Percentiles rank a stretch among this genome's conserved stretches.
Evolutionary conservation across 1,284 basidiomycete species (phyloP).

Genomic region (Boletus mariae): DNA sequence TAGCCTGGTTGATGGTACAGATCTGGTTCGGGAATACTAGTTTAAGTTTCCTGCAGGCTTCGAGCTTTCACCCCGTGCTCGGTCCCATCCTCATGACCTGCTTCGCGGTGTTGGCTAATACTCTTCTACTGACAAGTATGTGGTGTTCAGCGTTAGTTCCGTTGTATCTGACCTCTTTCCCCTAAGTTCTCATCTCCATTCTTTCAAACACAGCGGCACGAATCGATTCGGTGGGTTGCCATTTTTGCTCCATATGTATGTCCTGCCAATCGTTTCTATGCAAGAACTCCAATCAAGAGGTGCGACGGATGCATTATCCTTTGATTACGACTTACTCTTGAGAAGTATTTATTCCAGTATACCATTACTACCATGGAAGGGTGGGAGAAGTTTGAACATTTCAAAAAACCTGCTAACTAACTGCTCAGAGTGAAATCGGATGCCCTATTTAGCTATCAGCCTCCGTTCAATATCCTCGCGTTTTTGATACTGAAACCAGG

Average conservation of each 20-base stretch:
- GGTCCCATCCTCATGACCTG: conserved; percentile 84
- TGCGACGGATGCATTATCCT: conserved; percentile 27
- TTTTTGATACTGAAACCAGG: conserved; percentile 75
- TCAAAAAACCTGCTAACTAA: conserved; percentile 1
- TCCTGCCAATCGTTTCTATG: conserved; percentile 4
- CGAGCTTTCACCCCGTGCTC: conserved; percentile 78
- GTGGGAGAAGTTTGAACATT: conserved; percentile 37
- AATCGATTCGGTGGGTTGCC: conserved; percentile 64
- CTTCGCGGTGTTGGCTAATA: conserved; percentile 82
- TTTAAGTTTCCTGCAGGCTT: conserved; percentile 63
- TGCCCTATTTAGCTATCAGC: conserved; percentile 87
- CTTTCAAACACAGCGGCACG: conserved; percentile 81
- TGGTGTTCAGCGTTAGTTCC: conserved; percentile 6
- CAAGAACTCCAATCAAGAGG: conserved; percentile 81
- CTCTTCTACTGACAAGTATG: conserved; percentile 75
- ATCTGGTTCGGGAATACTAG: conserved; percentile 84
- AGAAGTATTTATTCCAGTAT: conserved; percentile 82
- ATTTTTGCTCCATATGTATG: background rate
- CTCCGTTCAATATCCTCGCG: conserved; percentile 81
- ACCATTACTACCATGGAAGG: conserved; percentile 87
- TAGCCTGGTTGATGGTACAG: conserved; percentile 78
- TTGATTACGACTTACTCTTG: conserved; percentile 10
- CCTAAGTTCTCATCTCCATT: conserved; percentile 76
- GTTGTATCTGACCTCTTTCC: background rate
- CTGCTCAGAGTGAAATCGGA: conserved; percentile 73